Base-by-base conservation (phyloP, 768 basidiomycete species). In the Neoboletus subvelutipes region DNA sequence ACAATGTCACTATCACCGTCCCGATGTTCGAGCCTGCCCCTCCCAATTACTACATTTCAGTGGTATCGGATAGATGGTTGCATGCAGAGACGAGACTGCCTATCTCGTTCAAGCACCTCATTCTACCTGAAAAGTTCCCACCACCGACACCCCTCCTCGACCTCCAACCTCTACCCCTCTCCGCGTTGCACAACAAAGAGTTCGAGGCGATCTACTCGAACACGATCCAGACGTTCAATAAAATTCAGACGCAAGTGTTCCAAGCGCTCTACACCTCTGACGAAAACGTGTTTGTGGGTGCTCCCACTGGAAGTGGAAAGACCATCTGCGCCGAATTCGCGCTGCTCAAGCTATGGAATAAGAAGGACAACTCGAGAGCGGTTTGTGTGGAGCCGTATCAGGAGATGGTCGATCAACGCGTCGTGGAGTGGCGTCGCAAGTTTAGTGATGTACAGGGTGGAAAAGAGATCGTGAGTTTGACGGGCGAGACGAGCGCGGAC, bases 171-270 rank as follows among this genome's bases (percentile, higher is more conserved):
- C 81, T 98, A 0, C 95, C 97, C 0, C 79, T 97, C 15, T 86
- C 91, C 0, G 95, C 94, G 0, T 78, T 99, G 5, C 94, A 96
- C 72, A 97, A 97, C 80, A 85, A 88, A 66, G 92, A 94, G 58
- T 98, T 87, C 63, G 93, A 98, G 71, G 79, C 80, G 1, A 83
- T 98, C 42, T 99, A 98, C 71, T 83, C 85, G 1, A 83, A 81
- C 18, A 84, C 84, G 0, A 86, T 98, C 61, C 80, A 85, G 58
- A 86, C 84, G 1, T 98, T 98, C 80, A 98, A 98, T 83, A 99
- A 98, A 74, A 98, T 98, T 59, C 97, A 98, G 70, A 98, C 94
- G 0, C 97, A 98, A 73, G 95, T 97, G 45, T 98, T 99, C 87
- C 94, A 98, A 65, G 95, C 96, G 0, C 79, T 99, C 0, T 99